A percentile compares a stretch with the other conserved stretches of the same genome.
Conservation (phyloP, 1,284 basidiomycete genomes). For the Sphagnurus paluster region DNA sequence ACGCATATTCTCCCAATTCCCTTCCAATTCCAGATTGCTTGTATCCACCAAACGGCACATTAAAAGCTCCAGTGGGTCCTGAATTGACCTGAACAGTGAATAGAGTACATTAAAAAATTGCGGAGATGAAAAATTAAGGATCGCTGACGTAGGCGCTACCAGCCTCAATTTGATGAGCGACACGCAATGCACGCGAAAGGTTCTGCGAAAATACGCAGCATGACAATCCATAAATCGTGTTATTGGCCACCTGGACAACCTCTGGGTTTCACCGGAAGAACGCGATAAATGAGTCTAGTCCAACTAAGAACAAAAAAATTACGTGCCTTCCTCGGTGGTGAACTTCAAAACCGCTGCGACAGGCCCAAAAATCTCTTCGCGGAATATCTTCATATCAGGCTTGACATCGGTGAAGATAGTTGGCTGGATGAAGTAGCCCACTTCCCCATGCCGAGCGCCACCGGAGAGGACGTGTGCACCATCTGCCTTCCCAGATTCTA, state of each 20-base stretch:
- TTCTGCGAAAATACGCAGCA: constrained; percentile 78
- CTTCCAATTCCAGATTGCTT: constrained; percentile 4
- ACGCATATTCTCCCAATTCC: constrained; percentile 9
- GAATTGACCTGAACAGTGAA: constrained; percentile 57
- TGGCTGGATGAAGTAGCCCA: constrained; percentile 76
- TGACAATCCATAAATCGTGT: constrained; percentile 80
- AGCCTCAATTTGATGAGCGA: constrained; percentile 72
- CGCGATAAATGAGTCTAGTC: too few relatives aligned
- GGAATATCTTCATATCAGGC: constrained; percentile 82
- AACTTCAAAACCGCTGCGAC: constrained; percentile 77
- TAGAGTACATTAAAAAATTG: neutral
- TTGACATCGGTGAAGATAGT: constrained; percentile 84
- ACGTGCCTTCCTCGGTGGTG: constrained; percentile 53
- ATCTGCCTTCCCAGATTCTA: constrained; percentile 79
- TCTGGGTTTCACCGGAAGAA: constrained; percentile 32
- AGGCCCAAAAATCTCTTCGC: constrained; percentile 92
- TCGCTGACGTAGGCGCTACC: constrained; percentile 67
- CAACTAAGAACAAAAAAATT: too few relatives aligned
- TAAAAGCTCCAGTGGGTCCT: constrained; percentile 56
- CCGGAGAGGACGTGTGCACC: constrained; percentile 84
- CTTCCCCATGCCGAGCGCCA: constrained; percentile 70
- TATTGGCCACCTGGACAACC: constrained; percentile 76
- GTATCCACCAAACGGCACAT: constrained; percentile 72
- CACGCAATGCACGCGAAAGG: constrained; percentile 64
- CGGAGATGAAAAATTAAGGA: neutral